Percentiles rank a stretch among this genome's conserved stretches.
These are phyloP conservation scores for Globisporangium canariense DNA, from an alignment of 352 stramenopile species.

Conservation along the genomic window DNA sequence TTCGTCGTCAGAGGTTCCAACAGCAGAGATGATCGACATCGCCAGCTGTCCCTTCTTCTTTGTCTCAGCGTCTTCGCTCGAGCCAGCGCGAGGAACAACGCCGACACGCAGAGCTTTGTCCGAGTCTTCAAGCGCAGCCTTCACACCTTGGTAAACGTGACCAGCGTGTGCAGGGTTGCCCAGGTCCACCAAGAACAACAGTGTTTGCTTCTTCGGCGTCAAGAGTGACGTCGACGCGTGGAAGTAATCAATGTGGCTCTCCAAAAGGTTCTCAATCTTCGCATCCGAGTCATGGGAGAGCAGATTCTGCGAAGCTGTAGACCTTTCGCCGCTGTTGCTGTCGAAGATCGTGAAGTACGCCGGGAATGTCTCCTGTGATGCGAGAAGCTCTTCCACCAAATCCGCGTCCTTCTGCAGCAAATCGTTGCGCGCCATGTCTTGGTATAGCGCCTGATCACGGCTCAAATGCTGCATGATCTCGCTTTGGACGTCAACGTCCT, in stretches of 20 bases:
- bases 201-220: constrained; percentile 66
- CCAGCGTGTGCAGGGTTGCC: constrained; percentile 44
- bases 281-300: constrained; percentile 62
- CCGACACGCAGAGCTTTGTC: constrained; percentile 59
- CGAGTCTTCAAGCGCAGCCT: constrained; percentile 63
- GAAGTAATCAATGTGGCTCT: constrained; percentile 50
- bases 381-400: constrained; percentile 65
- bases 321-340: constrained; percentile 8
- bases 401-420: constrained; percentile 59
- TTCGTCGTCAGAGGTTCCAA: constrained; percentile 57
- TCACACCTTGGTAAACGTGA: constrained; percentile 57
- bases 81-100: constrained; percentile 41
- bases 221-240: constrained; percentile 44
- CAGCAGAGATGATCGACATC: constrained; percentile 41
- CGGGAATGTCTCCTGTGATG: constrained; percentile 52
- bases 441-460: constrained; percentile 76
- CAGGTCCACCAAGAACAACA: constrained; percentile 61
- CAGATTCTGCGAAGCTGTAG: constrained; percentile 29
- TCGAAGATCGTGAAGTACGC: constrained; percentile 69
- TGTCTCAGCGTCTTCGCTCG: neutral
- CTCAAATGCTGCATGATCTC: constrained; percentile 76
- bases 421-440: constrained; percentile 54
- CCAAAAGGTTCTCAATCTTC: constrained; percentile 45
- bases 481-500: constrained; percentile 60
- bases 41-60: constrained; percentile 27